A percentile compares a stretch with the other conserved stretches of the same genome.
Evolutionary conservation across 2,329 filamentous ascomycete genomes (phyloP).

Genomic region (Penicillium nordicum): DNA sequence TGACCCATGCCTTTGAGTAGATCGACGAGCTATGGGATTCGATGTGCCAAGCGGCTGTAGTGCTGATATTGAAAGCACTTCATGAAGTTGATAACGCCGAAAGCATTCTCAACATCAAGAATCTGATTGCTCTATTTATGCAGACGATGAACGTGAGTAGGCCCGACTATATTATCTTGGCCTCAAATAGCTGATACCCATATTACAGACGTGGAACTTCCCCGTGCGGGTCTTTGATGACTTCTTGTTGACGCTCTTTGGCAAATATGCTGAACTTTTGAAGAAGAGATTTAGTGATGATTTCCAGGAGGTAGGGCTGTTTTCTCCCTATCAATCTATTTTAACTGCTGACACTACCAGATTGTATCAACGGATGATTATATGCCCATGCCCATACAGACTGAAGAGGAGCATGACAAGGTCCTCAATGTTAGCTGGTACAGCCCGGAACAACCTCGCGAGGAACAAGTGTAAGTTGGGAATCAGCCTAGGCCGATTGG

Average conservation of each 20-base stretch:
- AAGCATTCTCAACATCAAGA: conserved; percentile 88
- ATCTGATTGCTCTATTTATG: conserved; percentile 87
- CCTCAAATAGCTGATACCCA: conserved; percentile 6
- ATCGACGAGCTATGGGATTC: conserved; percentile 99
- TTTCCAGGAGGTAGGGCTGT: conserved; percentile 71
- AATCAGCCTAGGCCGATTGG: background rate
- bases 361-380: conserved; percentile 92
- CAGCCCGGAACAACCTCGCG: conserved; percentile 70
- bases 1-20: conserved; percentile 41
- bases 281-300: conserved; percentile 91
- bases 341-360: conserved; percentile 28
- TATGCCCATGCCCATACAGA: conserved; percentile 98
- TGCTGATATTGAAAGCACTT: conserved; percentile 74
- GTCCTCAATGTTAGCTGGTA: conserved; percentile 97
- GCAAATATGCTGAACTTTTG: conserved; percentile 87
- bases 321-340: background rate
- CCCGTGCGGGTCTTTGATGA: conserved; percentile 76
- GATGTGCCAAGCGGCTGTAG: conserved; percentile 86
- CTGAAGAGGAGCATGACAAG: conserved; percentile 86
- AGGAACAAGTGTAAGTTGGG: conserved; percentile 66
- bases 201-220: conserved; percentile 78
- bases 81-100: conserved; percentile 82
- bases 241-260: conserved; percentile 83
- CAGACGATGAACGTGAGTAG: conserved; percentile 86
- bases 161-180: background rate